A percentile compares a stretch with the other conserved stretches of the same genome.
Conservation (phyloP, 495 filamentous ascomycete genomes). For the Penicillium simplicissimum region DNA sequence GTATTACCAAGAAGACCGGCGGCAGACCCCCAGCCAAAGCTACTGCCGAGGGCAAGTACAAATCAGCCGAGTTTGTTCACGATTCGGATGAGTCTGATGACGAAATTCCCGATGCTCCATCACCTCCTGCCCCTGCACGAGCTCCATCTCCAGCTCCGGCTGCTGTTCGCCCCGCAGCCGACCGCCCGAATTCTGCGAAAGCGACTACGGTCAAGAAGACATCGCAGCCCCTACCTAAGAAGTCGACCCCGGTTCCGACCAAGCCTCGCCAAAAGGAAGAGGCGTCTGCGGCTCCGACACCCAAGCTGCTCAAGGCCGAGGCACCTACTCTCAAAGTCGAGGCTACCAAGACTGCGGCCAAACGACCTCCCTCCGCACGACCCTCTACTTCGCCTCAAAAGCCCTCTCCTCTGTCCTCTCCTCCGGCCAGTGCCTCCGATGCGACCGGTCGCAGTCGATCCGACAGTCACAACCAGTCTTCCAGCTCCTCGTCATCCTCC, state of each 20-base stretch:
- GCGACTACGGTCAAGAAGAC: slow-evolving; percentile 14
- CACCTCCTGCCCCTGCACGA: slow-evolving; percentile 21
- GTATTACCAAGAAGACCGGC: slow-evolving; percentile 52
- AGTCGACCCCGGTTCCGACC: slow-evolving; percentile 6
- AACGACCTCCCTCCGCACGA: slow-evolving; percentile 39
- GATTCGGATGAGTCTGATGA: slow-evolving; percentile 74
- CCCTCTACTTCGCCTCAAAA: slow-evolving; percentile 62
- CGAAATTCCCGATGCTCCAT: slow-evolving; percentile 46
- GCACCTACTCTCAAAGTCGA: slow-evolving; percentile 26
- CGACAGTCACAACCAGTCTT: slow-evolving; percentile 46
- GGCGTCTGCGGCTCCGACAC: slow-evolving; percentile 9
- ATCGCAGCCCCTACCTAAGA: not conserved
- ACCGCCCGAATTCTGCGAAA: slow-evolving; percentile 21
- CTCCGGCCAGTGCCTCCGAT: slow-evolving; percentile 73
- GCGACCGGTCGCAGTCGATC: slow-evolving; percentile 47
- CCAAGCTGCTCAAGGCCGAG: slow-evolving; percentile 27
- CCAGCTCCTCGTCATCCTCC: slow-evolving; percentile 45
- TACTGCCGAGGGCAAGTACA: slow-evolving; percentile 48
- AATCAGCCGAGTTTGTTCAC: slow-evolving; percentile 73
- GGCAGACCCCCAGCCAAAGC: slow-evolving; percentile 47
- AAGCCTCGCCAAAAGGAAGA: slow-evolving; percentile 22
- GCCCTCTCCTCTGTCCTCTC: slow-evolving; percentile 74
- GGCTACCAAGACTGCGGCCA: slow-evolving; percentile 35
- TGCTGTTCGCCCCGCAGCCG: slow-evolving; percentile 21
- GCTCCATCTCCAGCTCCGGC: slow-evolving; percentile 20